A percentile compares a stretch with the other conserved stretches of the same genome.
Evolutionary conservation across 192 early-diverging fungal species (phyloP).

Genomic region (Cetraspora pellucida): DNA sequence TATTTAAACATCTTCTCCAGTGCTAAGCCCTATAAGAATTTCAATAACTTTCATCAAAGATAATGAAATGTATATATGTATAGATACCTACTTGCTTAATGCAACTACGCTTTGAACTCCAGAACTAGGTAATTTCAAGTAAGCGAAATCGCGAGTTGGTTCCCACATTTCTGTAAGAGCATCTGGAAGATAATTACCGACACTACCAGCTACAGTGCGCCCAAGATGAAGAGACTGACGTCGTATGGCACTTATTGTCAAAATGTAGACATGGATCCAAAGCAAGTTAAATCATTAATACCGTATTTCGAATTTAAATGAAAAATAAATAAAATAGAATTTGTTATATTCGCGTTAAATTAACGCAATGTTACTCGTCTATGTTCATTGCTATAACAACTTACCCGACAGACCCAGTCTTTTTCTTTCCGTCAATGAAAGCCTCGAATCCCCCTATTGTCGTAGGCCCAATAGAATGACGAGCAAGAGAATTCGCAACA

Average conservation of each 20-base stretch:
- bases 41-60: no score
- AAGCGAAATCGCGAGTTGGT: conserved; percentile 92
- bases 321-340: background rate
- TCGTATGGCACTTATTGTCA: conserved; percentile 49
- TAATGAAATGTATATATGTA: background rate
- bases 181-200: conserved; percentile 87
- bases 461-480: conserved; percentile 24
- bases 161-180: conserved; percentile 92
- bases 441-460: conserved; percentile 47
- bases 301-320: background rate
- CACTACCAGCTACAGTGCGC: conserved; percentile 74
- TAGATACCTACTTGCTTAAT: conserved; percentile 57
- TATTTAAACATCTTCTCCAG: no score
- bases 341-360: no score
- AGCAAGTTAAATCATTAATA: background rate
- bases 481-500: background rate
- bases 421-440: conserved; percentile 2
- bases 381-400: background rate
- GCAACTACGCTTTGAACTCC: conserved; percentile 78
- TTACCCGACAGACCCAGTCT: conserved; percentile 11
- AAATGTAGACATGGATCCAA: background rate
- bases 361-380: no score
- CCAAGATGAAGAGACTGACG: conserved; percentile 61
- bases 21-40: no score
- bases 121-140: conserved; percentile 80